Percentiles rank a stretch among this genome's conserved stretches.
Conservation (phyloP, 257 asterid genomes). For the Apocynum venetum region DNA sequence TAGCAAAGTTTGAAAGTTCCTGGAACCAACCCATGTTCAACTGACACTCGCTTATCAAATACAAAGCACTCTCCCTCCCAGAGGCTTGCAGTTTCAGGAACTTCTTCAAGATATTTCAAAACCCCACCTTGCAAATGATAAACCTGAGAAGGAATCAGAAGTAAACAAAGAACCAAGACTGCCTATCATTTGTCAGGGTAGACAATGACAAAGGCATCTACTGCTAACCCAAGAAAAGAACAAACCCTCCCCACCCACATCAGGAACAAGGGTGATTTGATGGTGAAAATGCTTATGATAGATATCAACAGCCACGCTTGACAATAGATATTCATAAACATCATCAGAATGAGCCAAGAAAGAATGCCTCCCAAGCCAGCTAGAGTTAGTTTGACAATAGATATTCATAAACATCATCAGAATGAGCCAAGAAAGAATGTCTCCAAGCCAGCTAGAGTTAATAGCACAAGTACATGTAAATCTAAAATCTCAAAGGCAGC, state of each 20-base stretch:
- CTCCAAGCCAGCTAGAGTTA: constrained; percentile 1
- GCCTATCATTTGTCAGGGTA: background rate
- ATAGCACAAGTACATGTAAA: background rate
- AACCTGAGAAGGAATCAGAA: constrained; percentile 46
- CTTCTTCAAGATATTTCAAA: constrained; percentile 90
- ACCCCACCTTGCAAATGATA: constrained; percentile 96
- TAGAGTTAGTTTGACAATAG: background rate
- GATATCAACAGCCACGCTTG: background rate
- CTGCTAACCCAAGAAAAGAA: background rate
- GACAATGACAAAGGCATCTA: background rate
- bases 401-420: background rate
- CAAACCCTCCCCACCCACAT: no score
- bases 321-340: background rate
- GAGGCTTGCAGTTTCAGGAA: constrained; percentile 67
- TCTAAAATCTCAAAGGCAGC: background rate
- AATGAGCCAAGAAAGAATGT: background rate
- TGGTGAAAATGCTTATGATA: background rate
- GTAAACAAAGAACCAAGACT: background rate
- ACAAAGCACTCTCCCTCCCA: constrained; percentile 99
- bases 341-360: background rate
- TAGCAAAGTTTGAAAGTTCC: constrained; percentile 91
- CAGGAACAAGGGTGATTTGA: background rate
- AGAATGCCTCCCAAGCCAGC: background rate
- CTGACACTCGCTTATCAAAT: constrained; percentile 92
- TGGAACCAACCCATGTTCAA: constrained; percentile 81